These are phyloP conservation scores for Cicer bijugum DNA, from an alignment of 306 rosid genomes.

Conservation along the genomic window DNA sequence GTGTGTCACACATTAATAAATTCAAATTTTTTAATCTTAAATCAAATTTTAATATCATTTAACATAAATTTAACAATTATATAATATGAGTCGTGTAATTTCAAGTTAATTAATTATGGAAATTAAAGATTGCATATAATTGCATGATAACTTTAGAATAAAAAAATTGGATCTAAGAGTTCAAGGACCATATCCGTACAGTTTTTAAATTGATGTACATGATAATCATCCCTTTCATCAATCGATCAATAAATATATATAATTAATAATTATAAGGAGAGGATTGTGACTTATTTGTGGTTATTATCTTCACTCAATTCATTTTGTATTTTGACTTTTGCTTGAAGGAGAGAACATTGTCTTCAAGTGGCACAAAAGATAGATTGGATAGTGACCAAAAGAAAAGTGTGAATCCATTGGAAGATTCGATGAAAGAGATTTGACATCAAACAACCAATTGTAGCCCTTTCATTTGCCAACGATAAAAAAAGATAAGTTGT, in stretches of 20 bases:
- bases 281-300: conserved; percentile 48
- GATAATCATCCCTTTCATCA: conserved; percentile 57
- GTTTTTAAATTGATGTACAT: conserved; percentile 47
- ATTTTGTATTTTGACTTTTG: conserved; percentile 61
- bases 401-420: conserved; percentile 58
- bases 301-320: conserved; percentile 46
- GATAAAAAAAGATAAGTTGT: not conserved
- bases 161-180: too few relatives aligned
- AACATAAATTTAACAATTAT: too few relatives aligned
- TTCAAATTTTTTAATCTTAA: too few relatives aligned
- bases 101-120: too few relatives aligned
- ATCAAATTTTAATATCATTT: too few relatives aligned
- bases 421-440: conserved; percentile 77
- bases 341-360: conserved; percentile 53
- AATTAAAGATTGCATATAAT: too few relatives aligned
- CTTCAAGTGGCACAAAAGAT: conserved; percentile 62
- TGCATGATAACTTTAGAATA: too few relatives aligned
- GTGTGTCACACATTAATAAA: too few relatives aligned
- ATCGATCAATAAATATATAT: not conserved
- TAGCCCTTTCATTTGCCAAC: conserved; percentile 31
- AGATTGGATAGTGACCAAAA: conserved; percentile 65
- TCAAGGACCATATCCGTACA: conserved; percentile 42
- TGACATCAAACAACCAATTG: conserved; percentile 53
- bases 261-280: conserved; percentile 45
- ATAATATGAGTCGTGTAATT: too few relatives aligned